Percentiles rank a stretch among this genome's conserved stretches.
phyloP scores from a whole-genome alignment of 257 asterid genomes.

The Scutellaria barbata region DNA sequence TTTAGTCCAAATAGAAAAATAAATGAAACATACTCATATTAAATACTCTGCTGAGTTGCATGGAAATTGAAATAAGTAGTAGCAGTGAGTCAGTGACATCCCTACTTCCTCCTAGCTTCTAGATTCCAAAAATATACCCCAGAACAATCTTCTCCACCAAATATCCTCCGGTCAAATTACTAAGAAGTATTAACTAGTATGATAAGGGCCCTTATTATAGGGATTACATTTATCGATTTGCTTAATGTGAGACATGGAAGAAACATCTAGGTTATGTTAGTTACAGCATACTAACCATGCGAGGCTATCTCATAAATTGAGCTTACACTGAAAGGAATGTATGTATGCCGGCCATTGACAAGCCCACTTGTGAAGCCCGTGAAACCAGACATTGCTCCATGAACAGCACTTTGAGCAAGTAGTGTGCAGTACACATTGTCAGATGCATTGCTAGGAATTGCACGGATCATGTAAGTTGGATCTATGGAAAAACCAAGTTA shows the following conservation, averaged over 20 bases:
- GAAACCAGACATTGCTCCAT: slow-evolving; percentile 83
- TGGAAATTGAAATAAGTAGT: no score
- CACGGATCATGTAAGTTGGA: slow-evolving; percentile 83
- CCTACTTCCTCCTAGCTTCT: neutral
- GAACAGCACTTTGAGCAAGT: slow-evolving; percentile 84
- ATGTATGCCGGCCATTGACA: slow-evolving; percentile 67
- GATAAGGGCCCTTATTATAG: no score
- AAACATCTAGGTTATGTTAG: neutral
- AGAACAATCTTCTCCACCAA: neutral
- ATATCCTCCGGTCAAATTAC: neutral
- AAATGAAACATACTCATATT: neutral
- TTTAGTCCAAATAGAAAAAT: neutral
- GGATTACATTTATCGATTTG: neutral
- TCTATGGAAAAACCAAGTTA: slow-evolving; percentile 46
- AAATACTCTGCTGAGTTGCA: no score
- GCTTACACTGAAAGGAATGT: slow-evolving; percentile 75
- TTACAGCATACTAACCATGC: neutral
- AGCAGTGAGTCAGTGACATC: no score
- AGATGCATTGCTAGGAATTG: slow-evolving; percentile 77
- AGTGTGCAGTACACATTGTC: slow-evolving; percentile 78
- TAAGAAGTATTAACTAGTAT: neutral
- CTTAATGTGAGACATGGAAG: neutral
- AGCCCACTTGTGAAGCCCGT: slow-evolving; percentile 70
- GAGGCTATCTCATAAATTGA: neutral
- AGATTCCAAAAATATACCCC: neutral